Evolutionary conservation across 2,329 filamentous ascomycete species (phyloP), one percentile per base, ranked within the genome.

Genomic region (Aspergillus oerlinghausenensis): DNA sequence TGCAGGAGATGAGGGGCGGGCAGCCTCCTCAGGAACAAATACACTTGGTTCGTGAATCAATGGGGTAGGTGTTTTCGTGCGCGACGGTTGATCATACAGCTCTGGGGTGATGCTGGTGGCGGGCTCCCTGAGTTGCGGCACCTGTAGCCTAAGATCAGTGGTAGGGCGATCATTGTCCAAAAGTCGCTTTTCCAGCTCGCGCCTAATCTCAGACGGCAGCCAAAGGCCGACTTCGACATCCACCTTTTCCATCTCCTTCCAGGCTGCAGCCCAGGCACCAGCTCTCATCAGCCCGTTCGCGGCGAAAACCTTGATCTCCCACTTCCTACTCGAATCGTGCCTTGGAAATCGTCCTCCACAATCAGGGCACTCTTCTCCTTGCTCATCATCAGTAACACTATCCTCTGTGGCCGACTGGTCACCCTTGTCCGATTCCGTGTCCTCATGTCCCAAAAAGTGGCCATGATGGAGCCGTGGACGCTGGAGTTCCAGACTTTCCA

Each of bases 181-280:
- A 29, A 75, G 67, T 57, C 69, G 66, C 42, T 67, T 67, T 57
- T 85, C 82, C 25, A 87, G 61, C 21, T 76, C 75, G 49, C 77
- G 76, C 42, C 80, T 75, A 9, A 83, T 63, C 9, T 81, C 78
- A 3, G 82, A 78, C 2, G 79, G 79, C 26, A 87, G 75, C 79
- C 81, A 84, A 3, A 94, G 89, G 65, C 89, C 85, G 52, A 99
- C 84, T 73, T 97, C 93, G 1, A 96, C 90, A 68, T 99, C 94
- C 0, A 97, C 90, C n/a, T 93, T 84, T 75, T 99, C 94, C 94
- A 99, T 99, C 74, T 97, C 93, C 64, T 85, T 89, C 93, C 93
- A 99, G 57, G 90, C 93, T 2, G 92, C 92, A 4, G 85, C 84
- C 94, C 94, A 99, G 0, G 94, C 93, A 0, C 91, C 91, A 4